Evolutionary conservation across 2,329 filamentous ascomycete genomes (phyloP), one percentile per base, ranked within the genome.

Genomic region (Coleophoma crateriformis): DNA sequence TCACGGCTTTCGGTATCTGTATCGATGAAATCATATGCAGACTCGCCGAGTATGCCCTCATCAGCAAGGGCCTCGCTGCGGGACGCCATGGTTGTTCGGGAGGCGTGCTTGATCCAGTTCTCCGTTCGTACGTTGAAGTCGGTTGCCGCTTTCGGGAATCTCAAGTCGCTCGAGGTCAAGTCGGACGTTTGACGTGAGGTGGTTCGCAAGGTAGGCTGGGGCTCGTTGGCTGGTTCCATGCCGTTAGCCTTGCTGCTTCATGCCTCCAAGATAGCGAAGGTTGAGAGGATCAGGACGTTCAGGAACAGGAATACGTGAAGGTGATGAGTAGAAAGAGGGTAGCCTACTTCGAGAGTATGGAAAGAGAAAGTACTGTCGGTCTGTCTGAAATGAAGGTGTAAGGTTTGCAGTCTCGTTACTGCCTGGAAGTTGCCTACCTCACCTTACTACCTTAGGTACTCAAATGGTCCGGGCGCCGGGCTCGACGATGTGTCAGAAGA

Each of bases 21-120:
- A 45, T 67, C 64, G 53, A 67, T 58, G 45, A 67, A 62, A 46
- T 67, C 64, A 50, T 65, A 67, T 39, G 62, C 51, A 46, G 64
- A 65, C 34, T 62, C 63, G 13, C 56, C 58, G 20, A 67, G 60
- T 47, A 50, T 55, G 46, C 58, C 54, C 41, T 63, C 62, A 33
- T 65, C 63, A n/a, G 52, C 55, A 19, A 49, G 53, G 17, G 45
- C 47, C 42, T 64, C 63, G 45, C 59, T 61, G 45, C 47, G 56
- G 19, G 54, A 47, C 41, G 63, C 60, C 61, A 65, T 64, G 19
- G 50, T 59, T 47, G 55, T 50, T 35, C 55, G 43, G 43, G 55
- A 40, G 50, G 56, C 50, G 45, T 52, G 55, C 41, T 62, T 49
- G 17, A 66, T 56, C 63, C 63, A 65, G 46, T 17, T 58, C 33